Conservation (phyloP, 805 yeast genomes). For the Candida gorgasii region DNA sequence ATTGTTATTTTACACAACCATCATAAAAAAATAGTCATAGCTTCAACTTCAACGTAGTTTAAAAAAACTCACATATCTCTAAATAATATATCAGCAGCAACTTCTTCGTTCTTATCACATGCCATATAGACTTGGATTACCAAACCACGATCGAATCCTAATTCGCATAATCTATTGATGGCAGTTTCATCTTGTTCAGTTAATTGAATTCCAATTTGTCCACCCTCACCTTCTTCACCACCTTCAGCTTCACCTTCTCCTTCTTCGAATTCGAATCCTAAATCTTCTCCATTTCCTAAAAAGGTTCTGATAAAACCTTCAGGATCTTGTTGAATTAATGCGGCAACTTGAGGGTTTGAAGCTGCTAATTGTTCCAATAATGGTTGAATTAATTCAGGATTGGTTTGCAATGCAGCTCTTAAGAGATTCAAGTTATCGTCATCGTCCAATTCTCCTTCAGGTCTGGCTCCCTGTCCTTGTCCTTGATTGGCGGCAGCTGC, state of each 20-base stretch:
- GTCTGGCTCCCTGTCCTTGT: constrained; percentile 17
- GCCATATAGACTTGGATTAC: constrained; percentile 96
- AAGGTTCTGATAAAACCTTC: constrained; percentile 80
- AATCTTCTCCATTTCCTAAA: constrained; percentile 59
- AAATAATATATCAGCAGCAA: constrained; percentile 90
- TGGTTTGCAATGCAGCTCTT: constrained; percentile 75
- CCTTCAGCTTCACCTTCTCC: constrained; percentile 36
- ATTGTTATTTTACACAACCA: too few species aligned
- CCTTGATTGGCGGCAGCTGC: constrained; percentile 28
- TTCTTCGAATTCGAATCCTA: constrained; percentile 36
- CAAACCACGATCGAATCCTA: constrained; percentile 86
- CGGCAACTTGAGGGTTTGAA: constrained; percentile 82
- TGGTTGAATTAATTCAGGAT: constrained; percentile 87
- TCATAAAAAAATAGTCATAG: too few species aligned
- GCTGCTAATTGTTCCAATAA: constrained; percentile 79
- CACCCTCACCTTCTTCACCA: constrained; percentile 40
- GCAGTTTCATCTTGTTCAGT: constrained; percentile 87
- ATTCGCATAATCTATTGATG: constrained; percentile 83
- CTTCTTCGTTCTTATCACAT: constrained; percentile 96
- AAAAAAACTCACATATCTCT: constrained; percentile 40
- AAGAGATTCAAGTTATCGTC: constrained; percentile 54
- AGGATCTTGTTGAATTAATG: constrained; percentile 79
- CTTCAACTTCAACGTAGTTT: too few species aligned
- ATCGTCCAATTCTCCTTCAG: constrained; percentile 41
- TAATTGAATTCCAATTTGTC: constrained; percentile 57